phyloP scores from a whole-genome alignment of 768 basidiomycete species.

The Boletus rubropictus region DNA sequence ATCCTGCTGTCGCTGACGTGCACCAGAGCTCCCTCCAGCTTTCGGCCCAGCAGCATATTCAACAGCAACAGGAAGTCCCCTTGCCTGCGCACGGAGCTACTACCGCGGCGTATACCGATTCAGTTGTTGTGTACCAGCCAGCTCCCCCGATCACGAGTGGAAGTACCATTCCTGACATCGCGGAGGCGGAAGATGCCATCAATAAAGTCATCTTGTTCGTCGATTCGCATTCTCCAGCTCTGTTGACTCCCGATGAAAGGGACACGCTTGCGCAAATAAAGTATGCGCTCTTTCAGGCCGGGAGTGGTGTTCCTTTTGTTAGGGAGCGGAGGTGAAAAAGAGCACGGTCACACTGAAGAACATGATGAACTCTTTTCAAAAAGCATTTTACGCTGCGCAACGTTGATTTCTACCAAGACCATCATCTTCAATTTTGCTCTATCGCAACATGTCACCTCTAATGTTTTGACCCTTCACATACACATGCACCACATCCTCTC shows the following conservation, averaged over 20 bases:
- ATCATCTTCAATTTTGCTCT: conserved; percentile 8
- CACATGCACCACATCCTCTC: conserved; percentile 20
- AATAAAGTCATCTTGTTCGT: conserved; percentile 50
- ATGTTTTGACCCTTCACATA: conserved; percentile 13
- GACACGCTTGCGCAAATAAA: conserved; percentile 44
- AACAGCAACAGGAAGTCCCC: conserved; percentile 27
- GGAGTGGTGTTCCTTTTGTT: conserved; percentile 33
- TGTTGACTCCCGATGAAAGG: conserved; percentile 34
- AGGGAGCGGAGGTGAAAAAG: conserved; percentile 27
- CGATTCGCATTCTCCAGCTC: conserved; percentile 34
- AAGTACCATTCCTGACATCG: conserved; percentile 34
- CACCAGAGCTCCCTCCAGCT: conserved; percentile 28
- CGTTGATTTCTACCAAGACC: conserved; percentile 12
- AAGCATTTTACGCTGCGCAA: conserved; percentile 15
- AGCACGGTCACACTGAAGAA: background rate
- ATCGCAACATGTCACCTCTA: conserved; percentile 18
- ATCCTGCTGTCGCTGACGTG: conserved; percentile 22
- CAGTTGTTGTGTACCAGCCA: conserved; percentile 31
- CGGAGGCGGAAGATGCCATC: conserved; percentile 50
- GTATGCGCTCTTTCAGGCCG: conserved; percentile 47
- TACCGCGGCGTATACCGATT: conserved; percentile 22
- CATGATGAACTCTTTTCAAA: conserved; percentile 9
- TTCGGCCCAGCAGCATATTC: conserved; percentile 28
- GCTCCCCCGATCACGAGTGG: conserved; percentile 30
- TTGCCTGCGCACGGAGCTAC: conserved; percentile 24